Conservation (phyloP, 768 basidiomycete species). For the Leccinum boreale region DNA sequence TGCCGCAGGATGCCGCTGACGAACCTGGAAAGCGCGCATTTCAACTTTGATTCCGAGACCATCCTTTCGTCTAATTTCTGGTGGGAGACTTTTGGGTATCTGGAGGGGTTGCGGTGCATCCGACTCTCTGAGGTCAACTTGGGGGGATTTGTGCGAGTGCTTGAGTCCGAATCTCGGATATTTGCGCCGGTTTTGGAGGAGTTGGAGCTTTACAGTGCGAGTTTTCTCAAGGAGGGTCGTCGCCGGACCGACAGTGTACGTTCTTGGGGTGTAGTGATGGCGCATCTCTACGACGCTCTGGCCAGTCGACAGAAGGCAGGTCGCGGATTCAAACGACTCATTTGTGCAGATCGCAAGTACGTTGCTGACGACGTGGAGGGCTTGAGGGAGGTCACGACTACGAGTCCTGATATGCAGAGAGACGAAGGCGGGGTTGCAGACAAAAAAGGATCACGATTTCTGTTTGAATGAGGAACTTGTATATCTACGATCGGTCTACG, state of each 20-base stretch:
- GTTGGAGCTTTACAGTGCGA: conserved; percentile 5
- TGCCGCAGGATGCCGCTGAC: conserved; percentile 14
- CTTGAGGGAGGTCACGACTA: conserved; percentile 3
- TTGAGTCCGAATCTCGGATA: conserved; percentile 1
- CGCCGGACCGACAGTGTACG: not conserved
- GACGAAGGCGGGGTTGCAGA: not conserved
- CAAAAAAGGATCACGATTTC: not conserved
- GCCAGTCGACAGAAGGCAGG: conserved; percentile 9
- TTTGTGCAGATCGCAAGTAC: conserved; percentile 9
- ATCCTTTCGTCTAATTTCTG: conserved; percentile 15
- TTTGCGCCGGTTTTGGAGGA: conserved; percentile 18
- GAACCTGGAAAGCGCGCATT: conserved; percentile 8
- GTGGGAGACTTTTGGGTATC: conserved; percentile 15
- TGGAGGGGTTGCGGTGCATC: conserved; percentile 12
- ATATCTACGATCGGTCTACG: not conserved
- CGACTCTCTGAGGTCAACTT: conserved; percentile 5
- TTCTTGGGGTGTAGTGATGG: not conserved
- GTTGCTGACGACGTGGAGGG: conserved; percentile 1
- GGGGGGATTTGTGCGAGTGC: conserved; percentile 6
- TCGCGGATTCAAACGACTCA: conserved; percentile 10
- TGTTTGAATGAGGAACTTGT: not conserved
- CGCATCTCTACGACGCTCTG: conserved; percentile 19
- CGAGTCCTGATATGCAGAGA: not conserved
- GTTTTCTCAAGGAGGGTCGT: conserved; percentile 10
- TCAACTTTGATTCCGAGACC: conserved; percentile 7